Percentiles rank a stretch among this genome's conserved stretches.
phyloP scores from a whole-genome alignment of 257 asterid genomes.

The Capsicum pubescens region DNA sequence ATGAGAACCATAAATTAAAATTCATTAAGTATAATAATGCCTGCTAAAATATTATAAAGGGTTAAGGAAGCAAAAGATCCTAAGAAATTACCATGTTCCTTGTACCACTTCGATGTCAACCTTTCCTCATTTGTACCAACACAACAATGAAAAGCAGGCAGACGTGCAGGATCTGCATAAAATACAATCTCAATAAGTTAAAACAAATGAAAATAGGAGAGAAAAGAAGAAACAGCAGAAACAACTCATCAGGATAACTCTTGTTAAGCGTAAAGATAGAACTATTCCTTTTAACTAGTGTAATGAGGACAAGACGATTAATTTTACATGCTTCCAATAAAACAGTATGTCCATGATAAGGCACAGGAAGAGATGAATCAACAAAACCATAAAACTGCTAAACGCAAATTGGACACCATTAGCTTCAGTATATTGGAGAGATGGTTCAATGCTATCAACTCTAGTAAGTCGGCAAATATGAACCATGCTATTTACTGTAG shows the following conservation, averaged over 20 bases:
- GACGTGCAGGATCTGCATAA: slow-evolving; percentile 75
- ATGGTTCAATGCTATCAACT: not conserved
- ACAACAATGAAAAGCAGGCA: slow-evolving; percentile 85
- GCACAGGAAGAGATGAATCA: not conserved
- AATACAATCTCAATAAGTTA: slow-evolving; percentile 30
- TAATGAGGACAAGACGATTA: not conserved
- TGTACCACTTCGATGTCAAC: slow-evolving; percentile 74
- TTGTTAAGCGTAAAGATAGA: not conserved
- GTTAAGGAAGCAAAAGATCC: not conserved
- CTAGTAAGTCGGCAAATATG: not conserved
- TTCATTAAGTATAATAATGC: slow-evolving; percentile 5
- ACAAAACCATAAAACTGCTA: slow-evolving; percentile 6
- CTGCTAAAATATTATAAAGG: not conserved
- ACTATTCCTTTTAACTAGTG: not conserved
- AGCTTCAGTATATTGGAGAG: not conserved
- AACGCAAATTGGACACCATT: not conserved
- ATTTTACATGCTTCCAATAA: not conserved
- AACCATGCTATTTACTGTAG: not conserved
- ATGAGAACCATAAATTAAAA: not conserved
- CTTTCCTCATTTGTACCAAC: slow-evolving; percentile 82
- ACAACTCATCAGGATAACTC: not conserved
- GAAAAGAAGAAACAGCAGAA: slow-evolving; percentile 6
- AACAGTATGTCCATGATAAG: not conserved
- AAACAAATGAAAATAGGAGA: not conserved
- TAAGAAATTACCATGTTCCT: slow-evolving; percentile 66